Conservation (phyloP, 495 filamentous ascomycete species). For the Penicillium salamii region DNA sequence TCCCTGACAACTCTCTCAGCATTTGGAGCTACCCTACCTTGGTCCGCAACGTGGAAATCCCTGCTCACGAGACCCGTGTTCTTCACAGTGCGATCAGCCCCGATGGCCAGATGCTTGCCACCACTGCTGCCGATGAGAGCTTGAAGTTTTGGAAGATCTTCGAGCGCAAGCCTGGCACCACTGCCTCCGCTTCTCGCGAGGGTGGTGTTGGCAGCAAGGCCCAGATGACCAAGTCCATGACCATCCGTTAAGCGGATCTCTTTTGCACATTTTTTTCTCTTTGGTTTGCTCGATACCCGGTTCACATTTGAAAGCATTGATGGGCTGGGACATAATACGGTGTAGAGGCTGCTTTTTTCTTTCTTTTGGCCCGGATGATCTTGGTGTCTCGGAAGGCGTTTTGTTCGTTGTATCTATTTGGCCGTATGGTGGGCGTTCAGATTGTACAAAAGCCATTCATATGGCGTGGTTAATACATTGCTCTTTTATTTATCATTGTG, state of each 20-base stretch:
- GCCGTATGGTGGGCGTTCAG: slow-evolving; percentile 14
- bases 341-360: slow-evolving; percentile 11
- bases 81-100: slow-evolving; percentile 93
- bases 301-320: slow-evolving; percentile 25
- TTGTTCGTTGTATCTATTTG: slow-evolving; percentile 12
- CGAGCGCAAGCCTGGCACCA: slow-evolving; percentile 86
- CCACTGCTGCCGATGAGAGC: slow-evolving; percentile 91
- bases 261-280: slow-evolving; percentile 13
- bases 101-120: slow-evolving; percentile 95
- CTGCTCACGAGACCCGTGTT: slow-evolving; percentile 96
- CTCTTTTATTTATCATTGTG: too few species aligned
- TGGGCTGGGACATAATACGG: slow-evolving; percentile 21
- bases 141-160: slow-evolving; percentile 99
- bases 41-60: slow-evolving; percentile 96
- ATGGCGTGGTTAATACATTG: neutral
- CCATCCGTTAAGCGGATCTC: slow-evolving; percentile 69
- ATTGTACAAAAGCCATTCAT: slow-evolving; percentile 18
- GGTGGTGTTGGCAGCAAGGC: slow-evolving; percentile 59
- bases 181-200: slow-evolving; percentile 52
- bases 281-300: slow-evolving; percentile 21
- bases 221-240: slow-evolving; percentile 92
- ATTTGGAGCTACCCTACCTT: slow-evolving; percentile 98
- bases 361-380: slow-evolving; percentile 5
- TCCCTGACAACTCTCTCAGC: slow-evolving; percentile 97
- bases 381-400: slow-evolving; percentile 10